Evolutionary conservation across 1,284 basidiomycete species (phyloP), one percentile per base, ranked within the genome.

Genomic region (Pseudozyma thailandica): DNA sequence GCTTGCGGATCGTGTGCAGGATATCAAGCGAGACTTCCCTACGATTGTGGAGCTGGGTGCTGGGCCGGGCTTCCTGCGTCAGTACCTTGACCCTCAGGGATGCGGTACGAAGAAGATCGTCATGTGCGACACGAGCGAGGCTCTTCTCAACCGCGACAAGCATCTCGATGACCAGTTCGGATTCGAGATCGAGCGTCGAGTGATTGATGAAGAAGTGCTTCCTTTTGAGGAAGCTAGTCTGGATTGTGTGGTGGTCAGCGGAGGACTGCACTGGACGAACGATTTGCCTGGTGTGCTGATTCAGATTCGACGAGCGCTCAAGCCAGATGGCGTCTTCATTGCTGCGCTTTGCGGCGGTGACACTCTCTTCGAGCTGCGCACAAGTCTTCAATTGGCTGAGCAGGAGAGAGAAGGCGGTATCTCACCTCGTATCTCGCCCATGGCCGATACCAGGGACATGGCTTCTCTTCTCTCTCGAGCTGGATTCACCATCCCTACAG

Each of bases 211-310:
- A 50, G 80, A 82, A 52, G 18, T 57, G 54, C 69, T 82, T 23
- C 76, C 83, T 2, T 85, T 98, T 25, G 86, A 87, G 13, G 88
- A 86, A 6, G 88, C 91, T 60, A 91, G 91, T 20, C 90, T 95
- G 81, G 95, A 98, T 81, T 93, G 92, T 37, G 89, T 98, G 43
- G 90, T 98, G 28, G 94, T 92, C 15, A 93, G 92, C 77, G 87
- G 96, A 3, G 91, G 90, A 57, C 86, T 98, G 51, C 96, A 99
- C 78, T 99, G 96, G 96, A 90, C 97, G 9, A 98, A 98, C 77
- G 96, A 99, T 84, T 87, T 99, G 13, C 95, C 94, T 61, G 94
- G 93, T n/a, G 87, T 90, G 0, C 87, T 99, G 25, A 88, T 94
- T 12, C 96, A 98, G 82, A 92, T 97, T 59, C 89, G 88, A 74